phyloP scores from a whole-genome alignment of 306 rosid species.

The Senna siamea region DNA sequence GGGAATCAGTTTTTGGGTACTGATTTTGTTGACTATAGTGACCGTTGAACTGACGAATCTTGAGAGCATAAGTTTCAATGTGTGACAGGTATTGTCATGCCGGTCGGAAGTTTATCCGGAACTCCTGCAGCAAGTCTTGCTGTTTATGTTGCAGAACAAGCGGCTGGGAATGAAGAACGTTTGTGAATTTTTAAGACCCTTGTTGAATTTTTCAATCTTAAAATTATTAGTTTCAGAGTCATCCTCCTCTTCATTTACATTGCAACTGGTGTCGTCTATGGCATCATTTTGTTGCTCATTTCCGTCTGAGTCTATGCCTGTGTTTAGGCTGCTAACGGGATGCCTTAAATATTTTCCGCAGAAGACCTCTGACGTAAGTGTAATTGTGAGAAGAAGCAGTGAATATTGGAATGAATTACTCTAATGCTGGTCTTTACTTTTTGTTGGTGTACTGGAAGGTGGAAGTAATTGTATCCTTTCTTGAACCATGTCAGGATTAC shows the following conservation, averaged over 20 bases:
- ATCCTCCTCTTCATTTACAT: slow-evolving; percentile 56
- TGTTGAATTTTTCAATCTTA: slow-evolving; percentile 61
- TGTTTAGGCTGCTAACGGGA: slow-evolving; percentile 65
- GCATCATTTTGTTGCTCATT: slow-evolving; percentile 73
- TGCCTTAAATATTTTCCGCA: slow-evolving; percentile 60
- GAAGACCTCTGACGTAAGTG: slow-evolving; percentile 69
- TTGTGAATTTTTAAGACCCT: slow-evolving; percentile 77
- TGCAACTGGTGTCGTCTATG: slow-evolving; percentile 65
- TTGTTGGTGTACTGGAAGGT: slow-evolving; percentile 14
- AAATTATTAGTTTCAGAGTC: slow-evolving; percentile 59
- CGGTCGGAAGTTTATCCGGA: slow-evolving; percentile 76
- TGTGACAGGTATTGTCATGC: slow-evolving; percentile 67
- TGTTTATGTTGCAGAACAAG: slow-evolving; percentile 67
- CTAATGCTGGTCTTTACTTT: slow-evolving; percentile 24
- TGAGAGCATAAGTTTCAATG: slow-evolving; percentile 34
- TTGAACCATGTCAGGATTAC: slow-evolving; percentile 60
- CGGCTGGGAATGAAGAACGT: slow-evolving; percentile 61
- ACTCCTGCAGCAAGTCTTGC: slow-evolving; percentile 77
- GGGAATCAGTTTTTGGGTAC: slow-evolving; percentile 8
- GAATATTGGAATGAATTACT: slow-evolving; percentile 18
- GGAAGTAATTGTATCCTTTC: slow-evolving; percentile 24
- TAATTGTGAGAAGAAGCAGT: slow-evolving; percentile 33
- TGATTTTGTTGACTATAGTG: neutral
- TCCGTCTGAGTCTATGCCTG: slow-evolving; percentile 68
- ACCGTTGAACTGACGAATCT: slow-evolving; percentile 23